Percentiles rank a stretch among this genome's conserved stretches.
These are phyloP conservation scores for Elsinoe ampelina DNA, from an alignment of 2,329 filamentous ascomycete genomes.

Conservation along the genomic window DNA sequence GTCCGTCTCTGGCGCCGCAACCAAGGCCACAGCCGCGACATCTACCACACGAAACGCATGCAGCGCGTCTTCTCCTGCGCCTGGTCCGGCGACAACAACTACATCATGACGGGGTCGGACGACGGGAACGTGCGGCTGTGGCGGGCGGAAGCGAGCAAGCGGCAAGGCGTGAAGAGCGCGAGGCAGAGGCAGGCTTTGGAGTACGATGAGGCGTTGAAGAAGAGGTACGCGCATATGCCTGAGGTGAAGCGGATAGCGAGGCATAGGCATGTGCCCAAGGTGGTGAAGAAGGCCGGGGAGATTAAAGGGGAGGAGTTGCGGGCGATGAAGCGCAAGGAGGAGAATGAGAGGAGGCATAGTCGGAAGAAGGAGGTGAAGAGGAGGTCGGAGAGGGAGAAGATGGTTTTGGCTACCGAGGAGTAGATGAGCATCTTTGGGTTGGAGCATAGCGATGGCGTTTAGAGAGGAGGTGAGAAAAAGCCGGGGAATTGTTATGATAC, in stretches of 20 bases:
- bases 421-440: slow-evolving; percentile 23
- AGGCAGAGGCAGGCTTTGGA: slow-evolving; percentile 80
- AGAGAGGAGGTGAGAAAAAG: background rate
- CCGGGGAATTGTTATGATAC: background rate
- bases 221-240: slow-evolving; percentile 89
- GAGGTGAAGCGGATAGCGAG: slow-evolving; percentile 84
- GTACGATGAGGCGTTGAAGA: slow-evolving; percentile 77
- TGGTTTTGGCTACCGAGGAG: slow-evolving; percentile 63
- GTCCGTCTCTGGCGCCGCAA: slow-evolving; percentile 75
- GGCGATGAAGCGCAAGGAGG: slow-evolving; percentile 79
- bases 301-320: slow-evolving; percentile 87
- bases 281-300: slow-evolving; percentile 89
- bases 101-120: slow-evolving; percentile 81
- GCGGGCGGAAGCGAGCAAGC: slow-evolving; percentile 74
- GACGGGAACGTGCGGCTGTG: slow-evolving; percentile 88
- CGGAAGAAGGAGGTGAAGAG: slow-evolving; percentile 70
- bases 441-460: slow-evolving; percentile 12
- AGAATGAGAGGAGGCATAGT: slow-evolving; percentile 88
- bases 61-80: slow-evolving; percentile 79
- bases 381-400: slow-evolving; percentile 81
- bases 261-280: slow-evolving; percentile 83
- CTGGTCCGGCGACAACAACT: slow-evolving; percentile 84
- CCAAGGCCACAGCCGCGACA: slow-evolving; percentile 75
- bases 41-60: slow-evolving; percentile 98
- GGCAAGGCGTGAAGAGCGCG: slow-evolving; percentile 77